Evolutionary conservation across 2,329 filamentous ascomycete species (phyloP).

Genomic region (Monosporascus cannonballus): DNA sequence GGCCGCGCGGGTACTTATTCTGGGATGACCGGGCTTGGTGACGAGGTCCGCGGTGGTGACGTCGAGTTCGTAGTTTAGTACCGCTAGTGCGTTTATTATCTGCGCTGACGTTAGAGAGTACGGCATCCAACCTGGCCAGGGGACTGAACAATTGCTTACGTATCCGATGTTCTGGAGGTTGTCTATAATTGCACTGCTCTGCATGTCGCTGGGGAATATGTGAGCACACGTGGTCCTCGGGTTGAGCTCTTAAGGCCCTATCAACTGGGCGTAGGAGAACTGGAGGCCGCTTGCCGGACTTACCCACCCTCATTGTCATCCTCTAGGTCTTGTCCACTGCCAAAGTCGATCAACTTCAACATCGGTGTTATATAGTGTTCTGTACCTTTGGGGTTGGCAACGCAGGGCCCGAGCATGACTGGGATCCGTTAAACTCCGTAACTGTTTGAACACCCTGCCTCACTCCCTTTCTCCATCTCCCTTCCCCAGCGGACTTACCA

Average conservation of each 20-base stretch:
- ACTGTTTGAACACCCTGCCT: not conserved
- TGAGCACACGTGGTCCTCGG: too few relatives aligned
- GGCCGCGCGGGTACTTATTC: not conserved
- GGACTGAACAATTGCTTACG: too few relatives aligned
- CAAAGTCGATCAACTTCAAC: not conserved
- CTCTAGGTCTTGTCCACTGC: not conserved
- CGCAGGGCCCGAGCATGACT: constrained; percentile 1
- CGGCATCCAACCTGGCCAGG: too few relatives aligned
- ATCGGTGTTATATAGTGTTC: not conserved
- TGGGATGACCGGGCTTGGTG: not conserved
- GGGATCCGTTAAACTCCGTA: not conserved
- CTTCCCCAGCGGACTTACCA: not conserved
- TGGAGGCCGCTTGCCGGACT: not conserved
- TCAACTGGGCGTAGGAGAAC: not conserved
- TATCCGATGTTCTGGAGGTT: not conserved
- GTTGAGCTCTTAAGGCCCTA: not conserved
- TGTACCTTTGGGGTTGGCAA: not conserved
- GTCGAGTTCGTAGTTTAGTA: not conserved
- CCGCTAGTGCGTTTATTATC: not conserved
- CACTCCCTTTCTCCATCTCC: not conserved
- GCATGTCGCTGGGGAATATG: not conserved
- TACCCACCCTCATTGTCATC: not conserved
- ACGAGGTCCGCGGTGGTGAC: not conserved
- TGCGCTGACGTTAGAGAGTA: too few relatives aligned
- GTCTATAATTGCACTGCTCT: not conserved